phyloP scores from a whole-genome alignment of 2,329 filamentous ascomycete genomes.

The Arthrinium phaeospermum region DNA sequence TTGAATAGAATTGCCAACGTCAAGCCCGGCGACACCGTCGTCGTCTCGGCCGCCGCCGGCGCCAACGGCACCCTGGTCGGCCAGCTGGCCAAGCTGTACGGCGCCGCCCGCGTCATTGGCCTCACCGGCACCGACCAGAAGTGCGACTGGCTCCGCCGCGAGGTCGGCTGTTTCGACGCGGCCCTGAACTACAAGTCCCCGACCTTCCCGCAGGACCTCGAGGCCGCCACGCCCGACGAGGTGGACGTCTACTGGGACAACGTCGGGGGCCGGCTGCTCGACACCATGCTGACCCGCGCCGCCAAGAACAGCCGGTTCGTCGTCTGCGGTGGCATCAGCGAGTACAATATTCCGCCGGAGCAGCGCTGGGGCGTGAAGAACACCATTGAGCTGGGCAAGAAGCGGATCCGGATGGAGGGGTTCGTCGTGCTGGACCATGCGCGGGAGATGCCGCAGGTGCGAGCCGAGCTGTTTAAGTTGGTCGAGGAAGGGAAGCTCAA shows the following conservation, averaged over 20 bases:
- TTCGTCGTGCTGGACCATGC: slow-evolving; percentile 40
- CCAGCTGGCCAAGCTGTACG: slow-evolving; percentile 54
- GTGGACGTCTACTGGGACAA: slow-evolving; percentile 57
- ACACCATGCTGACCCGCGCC: slow-evolving; percentile 47
- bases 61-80: slow-evolving; percentile 52
- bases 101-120: slow-evolving; percentile 52
- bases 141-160: slow-evolving; percentile 49
- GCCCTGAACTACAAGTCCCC: slow-evolving; percentile 58
- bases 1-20: slow-evolving; percentile 3
- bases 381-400: slow-evolving; percentile 40
- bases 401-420: slow-evolving; percentile 45
- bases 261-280: slow-evolving; percentile 51
- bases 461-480: not conserved
- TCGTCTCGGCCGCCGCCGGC: slow-evolving; percentile 47
- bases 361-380: slow-evolving; percentile 44
- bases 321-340: slow-evolving; percentile 48
- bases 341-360: slow-evolving; percentile 42
- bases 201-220: slow-evolving; percentile 51
- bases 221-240: slow-evolving; percentile 50
- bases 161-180: slow-evolving; percentile 52
- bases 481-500: not conserved
- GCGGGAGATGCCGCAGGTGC: not conserved
- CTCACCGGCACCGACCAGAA: slow-evolving; percentile 59
- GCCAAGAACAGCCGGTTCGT: slow-evolving; percentile 45
- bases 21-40: slow-evolving; percentile 15